phyloP scores from a whole-genome alignment of 805 yeast genomes.

The Suhomyces faveliae region DNA sequence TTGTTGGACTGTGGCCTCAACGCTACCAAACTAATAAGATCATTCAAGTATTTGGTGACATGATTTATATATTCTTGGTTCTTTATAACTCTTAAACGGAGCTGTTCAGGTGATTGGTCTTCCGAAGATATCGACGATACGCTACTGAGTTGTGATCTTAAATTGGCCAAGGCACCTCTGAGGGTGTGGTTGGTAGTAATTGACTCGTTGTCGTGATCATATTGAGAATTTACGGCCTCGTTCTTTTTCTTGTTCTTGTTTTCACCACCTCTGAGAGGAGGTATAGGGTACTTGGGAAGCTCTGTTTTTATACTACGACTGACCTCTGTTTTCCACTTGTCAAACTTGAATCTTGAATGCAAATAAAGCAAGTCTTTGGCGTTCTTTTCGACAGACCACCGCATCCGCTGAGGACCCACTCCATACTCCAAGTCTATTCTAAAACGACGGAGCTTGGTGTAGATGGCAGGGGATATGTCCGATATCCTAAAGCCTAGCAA shows the following conservation, averaged over 20 bases:
- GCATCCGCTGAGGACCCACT: conserved; percentile 69
- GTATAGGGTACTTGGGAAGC: conserved; percentile 47
- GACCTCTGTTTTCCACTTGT: conserved; percentile 34
- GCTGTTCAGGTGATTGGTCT: conserved; percentile 30
- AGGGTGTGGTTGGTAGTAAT: conserved; percentile 15
- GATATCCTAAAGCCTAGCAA: conserved; percentile 66
- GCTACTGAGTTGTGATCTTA: conserved; percentile 31
- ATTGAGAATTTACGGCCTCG: not conserved
- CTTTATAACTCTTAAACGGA: conserved; percentile 21
- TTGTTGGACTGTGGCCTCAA: conserved; percentile 80
- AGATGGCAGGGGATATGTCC: conserved; percentile 43
- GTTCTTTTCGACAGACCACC: conserved; percentile 77
- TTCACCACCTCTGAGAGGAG: conserved; percentile 27
- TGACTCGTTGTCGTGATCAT: conserved; percentile 20
- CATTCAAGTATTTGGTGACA: conserved; percentile 67
- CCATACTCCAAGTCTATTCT: conserved; percentile 87
- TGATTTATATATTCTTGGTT: conserved; percentile 42
- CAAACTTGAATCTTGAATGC: conserved; percentile 65
- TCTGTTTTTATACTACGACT: conserved; percentile 34
- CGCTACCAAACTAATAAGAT: conserved; percentile 56
- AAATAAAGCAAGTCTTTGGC: conserved; percentile 69
- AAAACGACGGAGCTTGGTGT: conserved; percentile 46
- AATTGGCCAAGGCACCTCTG: conserved; percentile 25
- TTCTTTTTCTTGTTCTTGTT: not conserved
- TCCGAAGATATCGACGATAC: conserved; percentile 21